Percentiles rank a stretch among this genome's conserved stretches.
These are phyloP conservation scores for Herpotrichia juniperi DNA, from an alignment of 2,329 filamentous ascomycete species.

Conservation along the genomic window DNA sequence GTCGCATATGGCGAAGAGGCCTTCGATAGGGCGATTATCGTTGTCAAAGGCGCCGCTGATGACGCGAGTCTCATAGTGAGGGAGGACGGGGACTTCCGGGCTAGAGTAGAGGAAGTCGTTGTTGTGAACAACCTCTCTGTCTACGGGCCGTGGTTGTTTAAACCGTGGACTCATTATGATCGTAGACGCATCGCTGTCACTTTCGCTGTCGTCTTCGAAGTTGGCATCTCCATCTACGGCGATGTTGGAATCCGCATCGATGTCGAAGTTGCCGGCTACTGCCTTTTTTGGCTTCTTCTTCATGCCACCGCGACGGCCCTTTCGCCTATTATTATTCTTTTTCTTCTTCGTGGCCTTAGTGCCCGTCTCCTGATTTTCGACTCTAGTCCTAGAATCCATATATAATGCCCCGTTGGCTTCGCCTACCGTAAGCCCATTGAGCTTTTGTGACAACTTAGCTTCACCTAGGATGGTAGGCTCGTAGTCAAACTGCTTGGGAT, in stretches of 20 bases:
- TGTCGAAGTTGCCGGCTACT: neutral
- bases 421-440: neutral
- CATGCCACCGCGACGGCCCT: neutral
- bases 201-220: neutral
- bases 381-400: neutral
- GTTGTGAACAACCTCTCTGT: neutral
- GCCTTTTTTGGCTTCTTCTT: no score
- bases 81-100: neutral
- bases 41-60: neutral
- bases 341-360: neutral
- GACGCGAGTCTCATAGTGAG: neutral
- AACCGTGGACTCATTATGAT: neutral
- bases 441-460: neutral
- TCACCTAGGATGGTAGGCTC: neutral
- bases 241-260: no score
- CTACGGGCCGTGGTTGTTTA: neutral
- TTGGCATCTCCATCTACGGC: neutral
- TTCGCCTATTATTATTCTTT: neutral
- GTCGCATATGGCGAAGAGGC: conserved; percentile 3
- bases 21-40: neutral
- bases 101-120: neutral
- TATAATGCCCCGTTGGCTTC: neutral
- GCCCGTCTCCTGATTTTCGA: neutral
- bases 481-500: neutral
- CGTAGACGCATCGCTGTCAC: neutral